Percentiles rank a stretch among this genome's conserved stretches.
These are phyloP conservation scores for Fusarium sarcochroum DNA, from an alignment of 2,329 filamentous ascomycete genomes.

Conservation along the genomic window DNA sequence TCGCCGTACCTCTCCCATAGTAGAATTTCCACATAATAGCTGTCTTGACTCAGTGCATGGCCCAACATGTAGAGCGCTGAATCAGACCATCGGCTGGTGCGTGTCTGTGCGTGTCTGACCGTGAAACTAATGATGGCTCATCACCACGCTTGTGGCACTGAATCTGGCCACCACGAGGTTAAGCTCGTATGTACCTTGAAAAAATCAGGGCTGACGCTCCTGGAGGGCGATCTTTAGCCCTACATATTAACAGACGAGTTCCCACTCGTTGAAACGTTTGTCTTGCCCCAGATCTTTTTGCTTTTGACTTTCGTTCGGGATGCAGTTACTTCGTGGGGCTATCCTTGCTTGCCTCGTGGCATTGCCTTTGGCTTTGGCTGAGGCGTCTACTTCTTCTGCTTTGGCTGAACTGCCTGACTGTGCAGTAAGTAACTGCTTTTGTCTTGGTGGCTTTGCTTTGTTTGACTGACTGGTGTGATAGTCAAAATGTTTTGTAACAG, in stretches of 20 bases:
- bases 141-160: background rate
- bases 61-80: background rate
- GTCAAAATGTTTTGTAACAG: constrained; percentile 46
- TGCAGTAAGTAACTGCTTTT: constrained; percentile 44
- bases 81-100: background rate
- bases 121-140: background rate
- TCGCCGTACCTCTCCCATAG: background rate
- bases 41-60: background rate
- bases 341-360: constrained; percentile 13
- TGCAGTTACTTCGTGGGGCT: constrained; percentile 4
- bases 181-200: background rate
- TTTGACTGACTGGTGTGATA: constrained; percentile 22
- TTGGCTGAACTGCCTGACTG: constrained; percentile 48
- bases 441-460: background rate
- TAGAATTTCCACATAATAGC: background rate
- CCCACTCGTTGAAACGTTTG: background rate
- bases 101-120: background rate
- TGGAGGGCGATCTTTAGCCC: background rate
- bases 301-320: background rate
- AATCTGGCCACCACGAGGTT: background rate
- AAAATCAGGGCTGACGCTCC: background rate
- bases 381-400: constrained; percentile 1
- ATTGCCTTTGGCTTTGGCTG: constrained; percentile 7
- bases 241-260: background rate
- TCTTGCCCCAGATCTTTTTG: too few species aligned